Evolutionary conservation across 805 yeast genomes (phyloP), one percentile per base, ranked within the genome.

Genomic region (Jamesozyma piceae): DNA sequence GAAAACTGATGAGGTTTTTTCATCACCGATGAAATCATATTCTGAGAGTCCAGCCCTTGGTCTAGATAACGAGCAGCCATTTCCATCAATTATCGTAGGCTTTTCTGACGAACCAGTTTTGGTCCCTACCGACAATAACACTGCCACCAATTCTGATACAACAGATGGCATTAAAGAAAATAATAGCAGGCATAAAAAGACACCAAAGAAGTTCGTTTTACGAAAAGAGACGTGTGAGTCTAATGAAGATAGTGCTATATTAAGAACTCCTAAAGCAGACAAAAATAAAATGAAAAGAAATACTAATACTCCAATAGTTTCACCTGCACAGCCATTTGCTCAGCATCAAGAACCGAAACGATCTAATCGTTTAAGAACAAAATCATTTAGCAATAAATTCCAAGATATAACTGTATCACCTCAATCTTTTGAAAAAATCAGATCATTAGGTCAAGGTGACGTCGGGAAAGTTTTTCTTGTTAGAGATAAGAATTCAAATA

Each of bases 401-500:
- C 72, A 77, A 43, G 82, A 79, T 49, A 88, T 82, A 8, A 88
- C 83, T 58, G 99, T 94, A 18, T 75, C 82, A 6, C 95, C 95
- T 2, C 74, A 77, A 37, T 82, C 92, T 24, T 92, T 92, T 60
- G 97, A 90, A 51, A 90, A 88, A 59, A 76, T 92, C 44, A 78
- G 86, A 52, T 66, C 92, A n/a, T 66, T 92, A 39, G 99, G 99
- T 3, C 87, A 86, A 58, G 99, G 99, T 44, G 99, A 94, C 56
- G 97, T 92, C 28, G 99, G 99, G 3, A 89, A 88, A 62, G 99
- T 92, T 21, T 92, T 84, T 54, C 67, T 92, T 21, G 98, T 92
- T 3, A 75, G 83, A 45, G 96, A 94, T 53, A 86, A 83, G 59
- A 65, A 71, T 32, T 71, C 89, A 2, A 77, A 80, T 51, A 77